Base-by-base conservation (phyloP, 805 yeast species). In the Yamadazyma akitaensis region DNA sequence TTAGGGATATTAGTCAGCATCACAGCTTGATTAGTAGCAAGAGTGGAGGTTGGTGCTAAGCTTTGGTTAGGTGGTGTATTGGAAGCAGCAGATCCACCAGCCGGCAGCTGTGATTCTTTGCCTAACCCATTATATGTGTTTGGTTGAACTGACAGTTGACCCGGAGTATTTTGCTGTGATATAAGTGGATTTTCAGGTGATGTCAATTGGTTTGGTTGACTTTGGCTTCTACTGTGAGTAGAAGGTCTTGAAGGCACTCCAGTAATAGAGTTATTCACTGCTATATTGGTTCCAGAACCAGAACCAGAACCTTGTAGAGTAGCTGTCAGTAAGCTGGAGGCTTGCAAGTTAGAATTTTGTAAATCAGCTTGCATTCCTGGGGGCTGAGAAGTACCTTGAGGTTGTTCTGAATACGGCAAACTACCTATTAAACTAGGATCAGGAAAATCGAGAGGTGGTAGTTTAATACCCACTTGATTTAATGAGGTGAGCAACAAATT, bases 361-460 rank as follows among this genome's bases (percentile, higher is more conserved):
- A 28, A 5, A 13, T 28, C 32, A 13, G n/a, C 32, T 13, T 28
- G 32, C 10, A 28, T 28, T 10, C 12, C 19, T 33, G 37, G 19
- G 12, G 37, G 19, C 19, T 16, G 37, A 24, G 32, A 24, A 8
- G 14, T n/a, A 9, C 6, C 21, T 12, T 36, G 43, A 3, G 19
- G 21, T 16, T 17, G 30, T 19, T 32, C 25, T n/a, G 18, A 17
- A 13, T 13, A 25, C 8, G 31, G 19, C 17, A 13, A 13, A 25
- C 18, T 26, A 2, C 39, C 46, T 30, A 42, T 45, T 12, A 43
- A 26, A 28, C 32, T 34, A 18, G 68, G 74, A 47, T 65, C 66
- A 6, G 86, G 86, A 39, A 81, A 63, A 46, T 81, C 84, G 30
- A 83, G 65, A 2, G 75, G 77, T 2, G 91, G 90, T n/a, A 85